Evolutionary conservation across 352 stramenopile genomes (phyloP).

Genomic region (Phytophthora ramorum): DNA sequence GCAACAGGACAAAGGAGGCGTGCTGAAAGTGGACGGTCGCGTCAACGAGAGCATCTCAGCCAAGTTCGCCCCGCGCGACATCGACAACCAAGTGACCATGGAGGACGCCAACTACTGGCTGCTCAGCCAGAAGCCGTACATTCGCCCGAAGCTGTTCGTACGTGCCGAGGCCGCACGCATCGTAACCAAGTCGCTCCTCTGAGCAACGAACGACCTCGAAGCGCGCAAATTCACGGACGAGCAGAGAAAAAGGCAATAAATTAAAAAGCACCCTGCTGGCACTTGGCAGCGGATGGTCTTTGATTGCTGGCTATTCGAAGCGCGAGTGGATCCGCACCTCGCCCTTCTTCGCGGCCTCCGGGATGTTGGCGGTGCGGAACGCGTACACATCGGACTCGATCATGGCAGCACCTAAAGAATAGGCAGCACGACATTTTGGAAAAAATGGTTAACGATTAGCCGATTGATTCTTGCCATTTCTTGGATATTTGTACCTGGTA

Average conservation of each 20-base stretch:
- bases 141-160: slow-evolving; percentile 86
- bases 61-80: slow-evolving; percentile 50
- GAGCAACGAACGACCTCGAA: slow-evolving; percentile 11
- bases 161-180: slow-evolving; percentile 82
- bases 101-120: slow-evolving; percentile 87
- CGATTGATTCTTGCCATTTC: not conserved
- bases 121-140: slow-evolving; percentile 84
- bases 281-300: slow-evolving; percentile 16
- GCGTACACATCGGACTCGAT: slow-evolving; percentile 82
- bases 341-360: slow-evolving; percentile 45
- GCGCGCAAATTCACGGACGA: not conserved
- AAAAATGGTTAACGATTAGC: slow-evolving; percentile 2
- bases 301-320: slow-evolving; percentile 56
- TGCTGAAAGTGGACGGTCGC: slow-evolving; percentile 76
- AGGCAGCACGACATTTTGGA: slow-evolving; percentile 9
- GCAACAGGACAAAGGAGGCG: slow-evolving; percentile 76
- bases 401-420: slow-evolving; percentile 35
- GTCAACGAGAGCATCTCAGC: slow-evolving; percentile 83
- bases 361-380: slow-evolving; percentile 60
- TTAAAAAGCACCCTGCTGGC: slow-evolving; percentile 35
- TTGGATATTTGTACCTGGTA: slow-evolving; percentile 44
- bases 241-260: slow-evolving; percentile 36
- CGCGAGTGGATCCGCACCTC: slow-evolving; percentile 74
- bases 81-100: slow-evolving; percentile 82
- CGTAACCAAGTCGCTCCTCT: slow-evolving; percentile 81